A percentile compares a stretch with the other conserved stretches of the same genome.
Conservation (phyloP, 2,329 filamentous ascomycete species). For the Ophiosphaerella narmari region DNA sequence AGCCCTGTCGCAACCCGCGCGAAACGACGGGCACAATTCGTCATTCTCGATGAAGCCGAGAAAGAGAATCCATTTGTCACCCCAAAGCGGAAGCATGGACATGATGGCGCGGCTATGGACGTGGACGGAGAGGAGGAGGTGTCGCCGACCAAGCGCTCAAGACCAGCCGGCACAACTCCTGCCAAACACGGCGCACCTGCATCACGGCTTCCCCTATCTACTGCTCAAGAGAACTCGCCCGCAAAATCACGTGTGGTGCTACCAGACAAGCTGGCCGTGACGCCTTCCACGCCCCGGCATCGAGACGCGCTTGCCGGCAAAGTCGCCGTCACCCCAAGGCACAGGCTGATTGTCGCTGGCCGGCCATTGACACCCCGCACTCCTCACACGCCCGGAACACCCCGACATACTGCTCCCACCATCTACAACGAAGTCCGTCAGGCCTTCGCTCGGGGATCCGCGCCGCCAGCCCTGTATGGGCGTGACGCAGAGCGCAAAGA, state of each 20-base stretch:
- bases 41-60: constrained; percentile 65
- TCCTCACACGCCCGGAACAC: constrained; percentile 74
- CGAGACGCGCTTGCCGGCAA: constrained; percentile 74
- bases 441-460: constrained; percentile 79
- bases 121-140: constrained; percentile 50
- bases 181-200: constrained; percentile 55
- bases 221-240: constrained; percentile 53
- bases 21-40: constrained; percentile 52
- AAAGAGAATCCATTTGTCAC: constrained; percentile 65
- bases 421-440: constrained; percentile 88
- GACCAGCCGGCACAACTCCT: constrained; percentile 44
- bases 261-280: constrained; percentile 50
- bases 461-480: constrained; percentile 75
- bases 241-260: constrained; percentile 55
- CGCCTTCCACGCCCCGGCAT: constrained; percentile 76
- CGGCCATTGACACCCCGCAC: constrained; percentile 78
- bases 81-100: constrained; percentile 38
- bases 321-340: constrained; percentile 78
- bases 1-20: constrained; percentile 40
- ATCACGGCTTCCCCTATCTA: constrained; percentile 50
- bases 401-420: constrained; percentile 67
- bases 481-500: constrained; percentile 72
- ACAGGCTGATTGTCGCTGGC: constrained; percentile 77
- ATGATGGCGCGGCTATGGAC: constrained; percentile 50
- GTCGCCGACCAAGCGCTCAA: constrained; percentile 43